A percentile compares a stretch with the other conserved stretches of the same genome.
These are phyloP conservation scores for Suillus brevipes DNA, from an alignment of 768 basidiomycete species.

Conservation along the genomic window DNA sequence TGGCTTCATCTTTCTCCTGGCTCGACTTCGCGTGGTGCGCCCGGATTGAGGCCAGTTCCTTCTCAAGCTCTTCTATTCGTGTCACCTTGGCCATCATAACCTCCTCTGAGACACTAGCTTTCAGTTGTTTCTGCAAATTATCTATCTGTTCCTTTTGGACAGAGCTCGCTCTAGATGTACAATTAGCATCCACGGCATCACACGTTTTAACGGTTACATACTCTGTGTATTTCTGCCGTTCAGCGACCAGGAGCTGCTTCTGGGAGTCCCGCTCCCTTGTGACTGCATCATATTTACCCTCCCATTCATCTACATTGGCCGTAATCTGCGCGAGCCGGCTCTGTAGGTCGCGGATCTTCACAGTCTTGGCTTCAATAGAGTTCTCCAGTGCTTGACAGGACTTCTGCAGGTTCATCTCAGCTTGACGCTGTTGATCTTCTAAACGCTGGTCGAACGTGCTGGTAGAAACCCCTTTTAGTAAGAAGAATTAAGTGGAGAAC, in stretches of 20 bases:
- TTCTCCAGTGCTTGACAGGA: background rate
- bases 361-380: background rate
- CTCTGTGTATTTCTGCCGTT: background rate
- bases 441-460: background rate
- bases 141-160: background rate
- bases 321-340: background rate
- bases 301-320: background rate
- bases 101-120: background rate
- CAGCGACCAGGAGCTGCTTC: background rate
- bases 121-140: background rate
- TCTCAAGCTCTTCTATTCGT: slow-evolving; percentile 2
- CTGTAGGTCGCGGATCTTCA: background rate
- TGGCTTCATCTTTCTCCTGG: slow-evolving; percentile 2
- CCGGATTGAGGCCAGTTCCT: background rate
- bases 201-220: background rate
- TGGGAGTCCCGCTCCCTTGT: background rate
- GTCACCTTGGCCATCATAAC: background rate
- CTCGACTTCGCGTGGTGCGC: background rate
- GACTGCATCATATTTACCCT: background rate
- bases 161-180: background rate
- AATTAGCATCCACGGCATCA: background rate
- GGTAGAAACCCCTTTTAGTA: background rate
- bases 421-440: background rate
- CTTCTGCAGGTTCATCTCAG: background rate
- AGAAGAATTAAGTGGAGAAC: background rate